Base-by-base conservation (phyloP, 805 yeast species). In the Lipomyces starkeyi region DNA sequence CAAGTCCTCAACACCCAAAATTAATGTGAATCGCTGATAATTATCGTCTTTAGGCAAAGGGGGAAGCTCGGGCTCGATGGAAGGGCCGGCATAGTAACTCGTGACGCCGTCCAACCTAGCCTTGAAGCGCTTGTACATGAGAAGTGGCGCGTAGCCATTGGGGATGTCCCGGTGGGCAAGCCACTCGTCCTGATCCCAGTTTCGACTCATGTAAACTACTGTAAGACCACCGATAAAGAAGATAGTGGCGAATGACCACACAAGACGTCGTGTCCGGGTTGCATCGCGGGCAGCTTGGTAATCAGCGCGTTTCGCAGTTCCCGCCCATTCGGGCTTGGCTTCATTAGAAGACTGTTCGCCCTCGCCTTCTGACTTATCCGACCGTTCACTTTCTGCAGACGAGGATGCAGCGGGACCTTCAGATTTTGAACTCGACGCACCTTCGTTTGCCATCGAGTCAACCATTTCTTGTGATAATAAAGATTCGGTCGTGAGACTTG, bases 1-100 rank as follows among this genome's bases (percentile, higher is more conserved):
- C 68, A 95, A 82, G 76, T 95, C 99, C 75, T 95, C 99, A 75
- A 95, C 84, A 37, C 91, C 88, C 74, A 95, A 79, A 7, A 95
- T 98, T 72, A 95, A 83, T 2, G 99, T 95, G 77, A 91, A 80
- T 76, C 97, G 89, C 78, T 93, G 90, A 80, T 93, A 93, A 64
- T 94, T 96, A 75, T 91, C 94, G 8, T 89, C 89, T 43, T 96
- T 91, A 37, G 97, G 93, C 60, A 96, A 97, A 62, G 99, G 99
- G 74, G 96, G 86, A 76, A 95, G 86, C 78, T 93, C 93, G 7
- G 65, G 63, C 69, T 93, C 96, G 78, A 90, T 92, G 20, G 91
- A 96, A 13, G 99, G 99, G 73, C 94, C 98, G 70, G 90, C 88
- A 83, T 94, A 94, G 71, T 90, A 89, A 59, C 89, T 88, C 77